These are phyloP conservation scores for Boletus sensibilis DNA, from an alignment of 768 basidiomycete genomes.

Conservation along the genomic window DNA sequence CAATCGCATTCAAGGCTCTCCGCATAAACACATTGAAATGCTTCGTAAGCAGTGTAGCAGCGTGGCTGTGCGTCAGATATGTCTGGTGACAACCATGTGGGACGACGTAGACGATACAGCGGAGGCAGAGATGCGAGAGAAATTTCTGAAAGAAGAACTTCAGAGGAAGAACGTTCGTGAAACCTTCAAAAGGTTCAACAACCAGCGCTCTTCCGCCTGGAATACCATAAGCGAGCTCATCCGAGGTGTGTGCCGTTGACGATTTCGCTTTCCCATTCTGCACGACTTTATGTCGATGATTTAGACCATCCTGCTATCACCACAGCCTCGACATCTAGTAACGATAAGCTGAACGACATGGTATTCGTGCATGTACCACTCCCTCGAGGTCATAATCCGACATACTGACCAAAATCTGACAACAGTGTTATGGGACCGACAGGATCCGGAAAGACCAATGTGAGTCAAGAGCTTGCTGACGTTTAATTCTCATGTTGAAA, in stretches of 20 bases:
- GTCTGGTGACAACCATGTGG: slow-evolving; percentile 14
- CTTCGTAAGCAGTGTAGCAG: neutral
- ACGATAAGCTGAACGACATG: neutral
- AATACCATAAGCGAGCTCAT: neutral
- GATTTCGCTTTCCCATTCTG: neutral
- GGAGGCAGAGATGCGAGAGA: slow-evolving; percentile 1
- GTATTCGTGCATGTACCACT: slow-evolving; percentile 1
- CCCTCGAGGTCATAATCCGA: neutral
- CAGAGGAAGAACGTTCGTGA: neutral
- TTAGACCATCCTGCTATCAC: neutral
- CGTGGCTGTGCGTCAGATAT: neutral
- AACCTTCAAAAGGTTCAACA: slow-evolving; percentile 2
- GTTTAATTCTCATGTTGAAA: neutral
- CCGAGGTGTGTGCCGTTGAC: neutral
- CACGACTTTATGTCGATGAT: neutral
- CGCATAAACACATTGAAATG: neutral
- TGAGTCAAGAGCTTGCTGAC: neutral
- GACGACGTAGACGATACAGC: neutral
- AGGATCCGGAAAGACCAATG: slow-evolving; percentile 9
- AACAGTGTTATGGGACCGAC: neutral
- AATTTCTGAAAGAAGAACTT: neutral
- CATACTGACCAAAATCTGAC: neutral
- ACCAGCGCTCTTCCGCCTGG: neutral
- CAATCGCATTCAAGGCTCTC: neutral
- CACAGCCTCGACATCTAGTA: no score